Evolutionary conservation across 257 asterid species (phyloP).

Genomic region (Solanum sitiens): DNA sequence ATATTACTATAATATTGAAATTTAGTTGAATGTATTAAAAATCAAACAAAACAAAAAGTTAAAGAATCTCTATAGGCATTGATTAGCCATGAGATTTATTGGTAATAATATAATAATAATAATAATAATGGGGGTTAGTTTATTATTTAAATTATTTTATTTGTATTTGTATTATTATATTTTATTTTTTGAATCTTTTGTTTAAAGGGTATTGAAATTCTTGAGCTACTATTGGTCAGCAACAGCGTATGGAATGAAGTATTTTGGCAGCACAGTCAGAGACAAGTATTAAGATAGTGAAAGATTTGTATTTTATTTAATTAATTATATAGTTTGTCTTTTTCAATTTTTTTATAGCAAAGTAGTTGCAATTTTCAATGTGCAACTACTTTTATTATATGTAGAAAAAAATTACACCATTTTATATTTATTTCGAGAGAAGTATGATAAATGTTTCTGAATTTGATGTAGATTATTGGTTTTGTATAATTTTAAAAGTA

Average conservation of each 20-base stretch:
- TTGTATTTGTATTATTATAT: background rate
- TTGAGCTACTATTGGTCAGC: conserved; percentile 19
- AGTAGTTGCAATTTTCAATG: background rate
- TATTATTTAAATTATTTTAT: background rate
- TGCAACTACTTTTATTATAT: background rate
- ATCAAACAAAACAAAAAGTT: no score
- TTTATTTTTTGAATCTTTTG: background rate
- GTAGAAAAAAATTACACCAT: background rate
- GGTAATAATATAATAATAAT: background rate
- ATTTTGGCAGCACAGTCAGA: conserved; percentile 11
- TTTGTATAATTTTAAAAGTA: no score
- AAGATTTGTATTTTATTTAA: background rate
- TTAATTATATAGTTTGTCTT: background rate
- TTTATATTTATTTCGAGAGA: background rate
- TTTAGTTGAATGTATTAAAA: no score
- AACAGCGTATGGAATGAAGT: conserved; percentile 12
- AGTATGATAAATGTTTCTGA: background rate
- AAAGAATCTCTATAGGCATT: background rate
- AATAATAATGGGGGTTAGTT: background rate
- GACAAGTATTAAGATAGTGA: background rate
- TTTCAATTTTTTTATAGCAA: background rate
- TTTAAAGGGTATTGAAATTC: background rate
- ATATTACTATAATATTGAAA: no score
- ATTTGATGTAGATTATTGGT: no score
- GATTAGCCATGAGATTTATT: background rate